A percentile compares a stretch with the other conserved stretches of the same genome.
These are phyloP conservation scores for Cercospora beticola DNA, from an alignment of 2,329 filamentous ascomycete genomes.

Conservation along the genomic window DNA sequence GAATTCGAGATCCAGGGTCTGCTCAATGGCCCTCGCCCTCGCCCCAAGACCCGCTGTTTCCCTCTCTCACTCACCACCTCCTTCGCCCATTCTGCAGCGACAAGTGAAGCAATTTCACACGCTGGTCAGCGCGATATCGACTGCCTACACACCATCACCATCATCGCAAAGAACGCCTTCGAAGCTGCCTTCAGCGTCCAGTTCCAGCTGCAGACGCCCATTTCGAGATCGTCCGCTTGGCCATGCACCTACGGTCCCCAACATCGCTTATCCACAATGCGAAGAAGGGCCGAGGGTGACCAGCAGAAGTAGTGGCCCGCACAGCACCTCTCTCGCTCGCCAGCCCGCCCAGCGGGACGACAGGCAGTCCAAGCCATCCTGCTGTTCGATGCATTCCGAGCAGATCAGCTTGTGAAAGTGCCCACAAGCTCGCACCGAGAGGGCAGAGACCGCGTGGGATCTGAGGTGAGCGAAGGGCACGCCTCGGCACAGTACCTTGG, in stretches of 20 bases:
- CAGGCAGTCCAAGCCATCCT: background rate
- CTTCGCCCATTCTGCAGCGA: background rate
- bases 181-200: background rate
- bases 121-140: background rate
- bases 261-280: slow-evolving; percentile 1
- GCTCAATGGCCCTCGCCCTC: background rate
- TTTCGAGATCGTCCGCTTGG: background rate
- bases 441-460: background rate
- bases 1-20: slow-evolving; percentile 2
- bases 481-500: background rate
- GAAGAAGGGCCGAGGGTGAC: background rate
- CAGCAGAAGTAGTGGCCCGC: slow-evolving; percentile 5
- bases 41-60: background rate
- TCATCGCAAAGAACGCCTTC: background rate
- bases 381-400: background rate
- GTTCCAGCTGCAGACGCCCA: background rate
- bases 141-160: background rate
- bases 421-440: background rate
- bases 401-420: background rate
- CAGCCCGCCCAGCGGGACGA: background rate
- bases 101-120: background rate
- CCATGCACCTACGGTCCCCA: background rate
- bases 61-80: background rate
- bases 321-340: background rate
- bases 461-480: background rate